Evolutionary conservation across 73 alveolate genomes (phyloP).

Genomic region (Paramecium sexaurelia): DNA sequence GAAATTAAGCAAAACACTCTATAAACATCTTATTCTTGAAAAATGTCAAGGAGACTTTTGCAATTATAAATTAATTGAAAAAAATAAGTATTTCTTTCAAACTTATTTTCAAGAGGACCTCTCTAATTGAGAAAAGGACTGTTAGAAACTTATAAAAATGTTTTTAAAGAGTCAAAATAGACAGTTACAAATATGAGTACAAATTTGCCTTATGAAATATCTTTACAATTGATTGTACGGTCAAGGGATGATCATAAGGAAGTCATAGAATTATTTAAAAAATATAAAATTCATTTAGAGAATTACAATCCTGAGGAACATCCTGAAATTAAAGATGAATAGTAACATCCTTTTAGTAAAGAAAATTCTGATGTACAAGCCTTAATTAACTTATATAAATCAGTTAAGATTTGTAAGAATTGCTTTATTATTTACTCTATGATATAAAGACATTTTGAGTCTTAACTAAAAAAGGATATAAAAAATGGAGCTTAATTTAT

Average conservation of each 20-base stretch:
- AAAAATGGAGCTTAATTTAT: slow-evolving; percentile 26
- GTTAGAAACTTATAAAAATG: slow-evolving; percentile 31
- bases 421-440: slow-evolving; percentile 37
- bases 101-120: background rate
- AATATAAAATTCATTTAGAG: slow-evolving; percentile 48
- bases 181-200: slow-evolving; percentile 37
- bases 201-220: slow-evolving; percentile 43
- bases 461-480: slow-evolving; percentile 4
- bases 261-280: slow-evolving; percentile 19
- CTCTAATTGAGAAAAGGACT: slow-evolving; percentile 31
- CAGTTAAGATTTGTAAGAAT: slow-evolving; percentile 40
- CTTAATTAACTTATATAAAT: slow-evolving; percentile 16
- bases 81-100: background rate
- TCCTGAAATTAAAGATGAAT: background rate
- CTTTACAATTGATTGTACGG: background rate
- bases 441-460: slow-evolving; percentile 26
- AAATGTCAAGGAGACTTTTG: slow-evolving; percentile 52
- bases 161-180: slow-evolving; percentile 23
- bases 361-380: slow-evolving; percentile 35
- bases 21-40: slow-evolving; percentile 11
- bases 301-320: slow-evolving; percentile 42
- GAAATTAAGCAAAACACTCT: slow-evolving; percentile 31
- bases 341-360: slow-evolving; percentile 6
- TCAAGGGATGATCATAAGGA: slow-evolving; percentile 37
- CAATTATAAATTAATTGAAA: slow-evolving; percentile 41